Conservation (phyloP, 129 eudicot species). For the Tanacetum coccineum region DNA sequence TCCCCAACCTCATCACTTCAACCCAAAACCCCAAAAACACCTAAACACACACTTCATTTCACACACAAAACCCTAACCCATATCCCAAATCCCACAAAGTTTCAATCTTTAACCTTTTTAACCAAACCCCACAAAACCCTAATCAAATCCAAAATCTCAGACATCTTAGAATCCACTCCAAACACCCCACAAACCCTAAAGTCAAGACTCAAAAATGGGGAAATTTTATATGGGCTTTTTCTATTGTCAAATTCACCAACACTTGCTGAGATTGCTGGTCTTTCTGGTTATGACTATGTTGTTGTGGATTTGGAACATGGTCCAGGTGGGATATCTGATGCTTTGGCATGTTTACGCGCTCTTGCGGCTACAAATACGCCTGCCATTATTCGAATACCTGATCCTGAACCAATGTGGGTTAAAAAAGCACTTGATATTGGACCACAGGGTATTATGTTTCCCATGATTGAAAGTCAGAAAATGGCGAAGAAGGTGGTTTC, state of each 20-base stretch:
- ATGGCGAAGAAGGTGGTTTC: slow-evolving; percentile 68
- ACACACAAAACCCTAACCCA: slow-evolving; percentile 19
- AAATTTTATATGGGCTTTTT: slow-evolving; percentile 85
- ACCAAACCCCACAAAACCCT: slow-evolving; percentile 18
- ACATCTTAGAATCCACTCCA: slow-evolving; percentile 16
- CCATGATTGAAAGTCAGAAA: slow-evolving; percentile 78
- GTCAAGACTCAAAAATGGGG: slow-evolving; percentile 64
- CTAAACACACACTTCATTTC: slow-evolving; percentile 13
- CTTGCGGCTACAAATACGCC: slow-evolving; percentile 74
- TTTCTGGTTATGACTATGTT: slow-evolving; percentile 81
- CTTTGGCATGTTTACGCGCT: slow-evolving; percentile 68
- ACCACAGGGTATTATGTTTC: slow-evolving; percentile 92
- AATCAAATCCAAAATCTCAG: slow-evolving; percentile 30
- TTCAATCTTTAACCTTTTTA: slow-evolving; percentile 19
- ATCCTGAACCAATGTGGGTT: slow-evolving; percentile 62
- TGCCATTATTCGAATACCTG: slow-evolving; percentile 76
- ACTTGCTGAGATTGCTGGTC: slow-evolving; percentile 84
- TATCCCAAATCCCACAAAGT: slow-evolving; percentile 17
- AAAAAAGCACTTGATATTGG: slow-evolving; percentile 91
- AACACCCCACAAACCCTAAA: slow-evolving; percentile 51
- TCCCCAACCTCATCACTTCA: slow-evolving; percentile 35
- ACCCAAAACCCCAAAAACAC: slow-evolving; percentile 26
- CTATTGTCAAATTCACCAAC: slow-evolving; percentile 79
- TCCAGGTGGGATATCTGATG: slow-evolving; percentile 65
- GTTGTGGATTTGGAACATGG: slow-evolving; percentile 96